phyloP scores from a whole-genome alignment of 495 filamentous ascomycete genomes.

The Penicillium steckii region DNA sequence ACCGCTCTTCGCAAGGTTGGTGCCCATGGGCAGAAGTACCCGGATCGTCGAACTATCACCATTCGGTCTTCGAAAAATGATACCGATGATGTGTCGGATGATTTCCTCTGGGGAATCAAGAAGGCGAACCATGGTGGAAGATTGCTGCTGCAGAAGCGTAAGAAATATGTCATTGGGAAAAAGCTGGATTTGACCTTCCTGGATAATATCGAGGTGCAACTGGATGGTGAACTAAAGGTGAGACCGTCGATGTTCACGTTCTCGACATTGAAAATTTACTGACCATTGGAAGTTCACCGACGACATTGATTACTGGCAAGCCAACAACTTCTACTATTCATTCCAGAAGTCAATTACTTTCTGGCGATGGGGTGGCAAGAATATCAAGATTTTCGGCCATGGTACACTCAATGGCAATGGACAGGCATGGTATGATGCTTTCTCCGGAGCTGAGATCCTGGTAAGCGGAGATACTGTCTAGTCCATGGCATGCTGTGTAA shows the following conservation, averaged over 20 bases:
- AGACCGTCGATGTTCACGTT: too few species aligned
- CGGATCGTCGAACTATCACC: constrained; percentile 42
- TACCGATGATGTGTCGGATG: constrained; percentile 51
- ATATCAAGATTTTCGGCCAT: constrained; percentile 55
- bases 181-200: constrained; percentile 57
- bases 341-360: constrained; percentile 63
- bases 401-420: constrained; percentile 58
- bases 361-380: constrained; percentile 58
- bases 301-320: constrained; percentile 58
- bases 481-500: too few species aligned
- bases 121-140: constrained; percentile 55
- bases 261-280: too few species aligned
- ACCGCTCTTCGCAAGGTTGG: constrained; percentile 23
- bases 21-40: constrained; percentile 28
- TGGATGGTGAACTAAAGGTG: constrained; percentile 55
- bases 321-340: constrained; percentile 52
- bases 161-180: constrained; percentile 55
- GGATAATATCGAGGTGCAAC: constrained; percentile 52
- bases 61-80: constrained; percentile 52
- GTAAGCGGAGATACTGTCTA: constrained; percentile 17
- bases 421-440: constrained; percentile 48
- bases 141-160: constrained; percentile 46
- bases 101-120: constrained; percentile 51
- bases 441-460: constrained; percentile 45
- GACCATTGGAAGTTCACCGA: constrained; percentile 49